phyloP scores from a whole-genome alignment of 257 asterid genomes.

The Leonotis leonurus region DNA sequence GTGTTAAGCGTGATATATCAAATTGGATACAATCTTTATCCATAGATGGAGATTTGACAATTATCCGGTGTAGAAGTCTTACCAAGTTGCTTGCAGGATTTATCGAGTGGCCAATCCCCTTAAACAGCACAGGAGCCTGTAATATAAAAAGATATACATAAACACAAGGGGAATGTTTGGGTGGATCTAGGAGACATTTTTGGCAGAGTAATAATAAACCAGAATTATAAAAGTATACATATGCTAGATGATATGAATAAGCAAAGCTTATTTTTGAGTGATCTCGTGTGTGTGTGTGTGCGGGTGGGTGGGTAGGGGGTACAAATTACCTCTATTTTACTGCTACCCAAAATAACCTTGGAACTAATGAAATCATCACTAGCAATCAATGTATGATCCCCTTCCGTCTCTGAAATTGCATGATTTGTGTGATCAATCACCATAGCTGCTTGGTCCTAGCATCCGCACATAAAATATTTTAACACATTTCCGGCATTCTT shows the following conservation, averaged over 20 bases:
- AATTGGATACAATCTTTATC: neutral
- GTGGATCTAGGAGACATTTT: neutral
- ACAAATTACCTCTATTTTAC: constrained; percentile 46
- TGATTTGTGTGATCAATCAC: constrained; percentile 70
- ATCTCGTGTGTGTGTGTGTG: too few species aligned
- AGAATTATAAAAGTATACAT: too few species aligned
- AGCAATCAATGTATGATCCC: constrained; percentile 67
- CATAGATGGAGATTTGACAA: neutral
- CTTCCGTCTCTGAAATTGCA: constrained; percentile 57
- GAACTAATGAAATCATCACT: constrained; percentile 57
- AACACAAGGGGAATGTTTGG: neutral
- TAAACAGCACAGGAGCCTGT: constrained; percentile 84
- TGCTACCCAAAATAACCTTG: constrained; percentile 63
- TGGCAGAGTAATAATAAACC: neutral
- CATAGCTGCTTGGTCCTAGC: constrained; percentile 62
- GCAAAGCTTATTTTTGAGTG: too few species aligned
- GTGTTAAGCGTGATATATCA: neutral
- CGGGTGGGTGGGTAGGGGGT: too few species aligned
- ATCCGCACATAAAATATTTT: neutral
- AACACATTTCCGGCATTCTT: neutral
- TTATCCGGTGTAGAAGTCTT: constrained; percentile 13
- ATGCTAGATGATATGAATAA: too few species aligned
- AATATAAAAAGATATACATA: neutral
- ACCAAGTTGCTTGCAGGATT: constrained; percentile 78
- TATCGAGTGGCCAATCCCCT: constrained; percentile 78